Base-by-base conservation (phyloP, 805 yeast species). In the Brettanomyces nanus region DNA sequence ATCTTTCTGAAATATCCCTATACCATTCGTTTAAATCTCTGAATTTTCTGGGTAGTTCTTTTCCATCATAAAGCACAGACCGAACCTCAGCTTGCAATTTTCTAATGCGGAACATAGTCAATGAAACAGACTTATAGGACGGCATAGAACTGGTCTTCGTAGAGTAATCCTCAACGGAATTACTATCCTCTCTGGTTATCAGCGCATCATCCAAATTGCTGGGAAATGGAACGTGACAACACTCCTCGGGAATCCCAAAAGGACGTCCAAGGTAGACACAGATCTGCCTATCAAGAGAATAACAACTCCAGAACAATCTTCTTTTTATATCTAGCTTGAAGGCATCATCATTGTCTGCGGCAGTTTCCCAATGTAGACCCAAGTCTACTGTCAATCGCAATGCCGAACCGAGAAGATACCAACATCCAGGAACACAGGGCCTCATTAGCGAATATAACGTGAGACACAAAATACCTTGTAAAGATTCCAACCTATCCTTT, bases 401-500 rank as follows among this genome's bases (percentile, higher is more conserved):
- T 0, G 90, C 87, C 2, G 85, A 74, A 0, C 95, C 95, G 45
- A 85, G 62, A 4, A 83, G 75, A 54, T 85, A 85, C 97, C 97
- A 87, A n/a, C 85, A 85, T 3, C 95, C 92, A 0, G 95, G 95
- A 11, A 75, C 74, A 1, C 90, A 79, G 0, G 96, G 96, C 40
- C 95, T 69, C 95, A 87, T 85, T 25, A 81, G 68, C 1, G 94
- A 76, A 53, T 82, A 87, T 4, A 80, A 53, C 0, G 90, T 75
- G 30, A 83, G 60, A 11, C 85, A 62, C 14, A 87, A 54, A 11
- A 84, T 63, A 0, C 89, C 87, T 51, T 83, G 90, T 3, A 87
- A 57, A 1, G 82, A 69, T 48, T 84, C 94, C 28, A 85, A 59
- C 32, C 80, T 68, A 47, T 85, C 83, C 0, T 62, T 45, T 2